Evolutionary conservation across 1,284 basidiomycete genomes (phyloP), one percentile per base, ranked within the genome.

Genomic region (Pseudozyma hubeiensis): DNA sequence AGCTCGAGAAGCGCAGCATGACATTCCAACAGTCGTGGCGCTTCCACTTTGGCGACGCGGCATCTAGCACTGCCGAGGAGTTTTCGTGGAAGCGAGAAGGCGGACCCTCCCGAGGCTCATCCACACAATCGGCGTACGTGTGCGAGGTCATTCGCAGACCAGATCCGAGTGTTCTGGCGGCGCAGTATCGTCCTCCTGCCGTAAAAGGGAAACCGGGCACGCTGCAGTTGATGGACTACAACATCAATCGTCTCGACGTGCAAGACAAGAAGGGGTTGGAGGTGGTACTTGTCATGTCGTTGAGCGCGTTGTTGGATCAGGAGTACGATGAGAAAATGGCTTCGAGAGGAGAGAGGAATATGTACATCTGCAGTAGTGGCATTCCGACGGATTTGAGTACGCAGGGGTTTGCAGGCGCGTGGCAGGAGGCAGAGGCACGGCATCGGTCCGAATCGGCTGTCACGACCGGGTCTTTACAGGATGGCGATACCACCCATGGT

Each of bases 191-290:
- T 53, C 64, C 69, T 3, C 88, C 90, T 0, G 86, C 89, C 5
- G 90, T 90, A 7, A 87, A 89, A 39, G 86, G 90, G 48, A 90
- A 89, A 77, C 89, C 90, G 1, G 86, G 88, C 0, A 87, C 89
- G 0, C 86, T 93, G n/a, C 91, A 93, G 80, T 88, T 93, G n/a
- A 86, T 93, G 16, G 91, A 93, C 82, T 93, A 93, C 79, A 93
- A 93, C 78, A 86, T 93, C 33, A 89, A 92, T 74, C 86, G 91
- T 89, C 90, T 93, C 77, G 91, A 93, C 65, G 89, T 93, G 45
- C 86, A 90, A 9, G 92, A 93, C 78, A 67, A 62, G 47, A 58
- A 64, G 74, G 85, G 92, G 0, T 87, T 93, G 4, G 92, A 93
- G 82, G 91, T 93, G 44, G 88, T 91, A 47, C 88, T 93, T 29